phyloP scores from a whole-genome alignment of 1,284 basidiomycete genomes.

The Porogramme epimiltina region DNA sequence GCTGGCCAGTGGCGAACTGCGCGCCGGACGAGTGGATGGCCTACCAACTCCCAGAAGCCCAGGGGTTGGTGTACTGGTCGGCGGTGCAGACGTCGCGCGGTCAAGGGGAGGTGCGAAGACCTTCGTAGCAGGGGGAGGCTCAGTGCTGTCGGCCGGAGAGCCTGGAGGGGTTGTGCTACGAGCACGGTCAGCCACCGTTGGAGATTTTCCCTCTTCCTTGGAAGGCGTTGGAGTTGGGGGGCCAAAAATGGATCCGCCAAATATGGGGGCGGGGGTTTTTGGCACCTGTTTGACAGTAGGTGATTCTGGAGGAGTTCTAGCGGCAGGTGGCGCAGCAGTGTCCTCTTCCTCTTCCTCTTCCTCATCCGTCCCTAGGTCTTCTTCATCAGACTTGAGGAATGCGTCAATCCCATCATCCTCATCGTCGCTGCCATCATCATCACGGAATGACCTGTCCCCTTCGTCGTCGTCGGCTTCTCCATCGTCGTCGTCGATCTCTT shows the following conservation, averaged over 20 bases:
- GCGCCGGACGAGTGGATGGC: conserved; percentile 29
- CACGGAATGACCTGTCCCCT: conserved; percentile 21
- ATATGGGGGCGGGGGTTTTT: conserved; percentile 1
- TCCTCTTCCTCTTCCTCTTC: conserved; percentile 37
- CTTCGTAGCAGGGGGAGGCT: not conserved
- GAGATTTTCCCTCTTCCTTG: conserved; percentile 3
- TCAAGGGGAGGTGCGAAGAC: conserved; percentile 29
- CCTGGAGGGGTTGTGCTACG: conserved; percentile 55
- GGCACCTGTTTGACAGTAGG: conserved; percentile 16
- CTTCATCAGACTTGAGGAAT: conserved; percentile 24
- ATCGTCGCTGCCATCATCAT: conserved; percentile 7
- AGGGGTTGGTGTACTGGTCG: conserved; percentile 13
- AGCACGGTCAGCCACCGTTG: conserved; percentile 25
- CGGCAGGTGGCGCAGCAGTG: conserved; percentile 21
- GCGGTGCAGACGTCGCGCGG: conserved; percentile 18
- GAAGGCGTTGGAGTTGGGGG: conserved; percentile 3
- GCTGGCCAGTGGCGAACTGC: conserved; percentile 31
- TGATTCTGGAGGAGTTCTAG: conserved; percentile 21
- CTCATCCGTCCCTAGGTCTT: conserved; percentile 30
- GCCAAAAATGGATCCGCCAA: not conserved
- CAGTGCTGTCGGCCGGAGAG: conserved; percentile 45
- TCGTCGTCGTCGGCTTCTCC: conserved; percentile 26
- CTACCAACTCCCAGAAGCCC: conserved; percentile 24
- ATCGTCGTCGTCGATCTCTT: conserved; percentile 20
- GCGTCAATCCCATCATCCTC: conserved; percentile 24